Conservation (phyloP, 805 yeast species). For the Candida maris region DNA sequence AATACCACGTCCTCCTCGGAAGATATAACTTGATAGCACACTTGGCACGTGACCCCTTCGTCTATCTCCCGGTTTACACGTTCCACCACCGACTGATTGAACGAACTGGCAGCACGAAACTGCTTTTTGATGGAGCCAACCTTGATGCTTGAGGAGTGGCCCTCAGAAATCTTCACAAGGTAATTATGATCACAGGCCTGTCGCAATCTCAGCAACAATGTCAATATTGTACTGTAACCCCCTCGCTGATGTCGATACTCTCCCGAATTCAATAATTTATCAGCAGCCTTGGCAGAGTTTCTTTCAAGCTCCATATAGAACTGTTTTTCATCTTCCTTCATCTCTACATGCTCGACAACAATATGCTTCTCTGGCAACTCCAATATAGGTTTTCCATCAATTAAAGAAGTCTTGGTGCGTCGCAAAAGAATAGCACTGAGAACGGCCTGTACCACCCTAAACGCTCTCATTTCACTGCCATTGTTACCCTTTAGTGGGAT, state of each 20-base stretch:
- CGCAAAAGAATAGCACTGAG: conserved; percentile 72
- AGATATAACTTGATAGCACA: conserved; percentile 55
- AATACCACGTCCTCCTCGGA: conserved; percentile 41
- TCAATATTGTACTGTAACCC: conserved; percentile 58
- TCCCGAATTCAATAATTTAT: conserved; percentile 35
- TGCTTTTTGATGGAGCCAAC: conserved; percentile 32
- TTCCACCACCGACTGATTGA: conserved; percentile 23
- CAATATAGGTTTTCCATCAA: conserved; percentile 78
- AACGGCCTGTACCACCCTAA: conserved; percentile 61
- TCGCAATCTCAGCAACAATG: conserved; percentile 70
- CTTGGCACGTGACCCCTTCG: conserved; percentile 52
- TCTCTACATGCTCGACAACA: conserved; percentile 40
- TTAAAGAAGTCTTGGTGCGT: conserved; percentile 63
- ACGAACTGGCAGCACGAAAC: conserved; percentile 20
- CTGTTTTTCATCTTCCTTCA: conserved; percentile 52
- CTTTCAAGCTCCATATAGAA: conserved; percentile 58
- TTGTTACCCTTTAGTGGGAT: conserved; percentile 46
- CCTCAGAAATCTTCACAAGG: conserved; percentile 62
- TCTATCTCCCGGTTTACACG: conserved; percentile 35
- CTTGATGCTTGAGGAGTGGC: conserved; percentile 36
- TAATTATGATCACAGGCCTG: conserved; percentile 84
- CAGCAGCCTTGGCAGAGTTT: conserved; percentile 51
- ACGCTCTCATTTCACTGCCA: conserved; percentile 31
- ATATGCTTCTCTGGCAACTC: conserved; percentile 63
- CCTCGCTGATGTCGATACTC: conserved; percentile 13